Base-by-base conservation (phyloP, 306 rosid genomes). In the Lathyrus sativus region DNA sequence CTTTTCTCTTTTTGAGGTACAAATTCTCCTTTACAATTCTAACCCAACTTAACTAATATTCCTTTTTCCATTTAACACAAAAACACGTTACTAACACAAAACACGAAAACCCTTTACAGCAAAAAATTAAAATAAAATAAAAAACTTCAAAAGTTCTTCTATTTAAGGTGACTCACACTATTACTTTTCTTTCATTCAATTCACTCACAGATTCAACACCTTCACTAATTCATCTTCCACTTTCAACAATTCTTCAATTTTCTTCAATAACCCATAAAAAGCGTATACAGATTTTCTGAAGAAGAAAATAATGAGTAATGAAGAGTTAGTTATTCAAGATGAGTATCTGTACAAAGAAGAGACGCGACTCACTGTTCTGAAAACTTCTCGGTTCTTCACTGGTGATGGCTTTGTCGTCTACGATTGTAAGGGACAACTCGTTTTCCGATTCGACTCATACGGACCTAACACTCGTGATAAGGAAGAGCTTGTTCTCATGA, bases 371-470 rank as follows among this genome's bases (percentile, higher is more conserved):
- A 93, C 98, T 9, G 93, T 93, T 24, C 85, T 85, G 11, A 93
- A 90, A 62, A 93, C 98, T n/a, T 88, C 95, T 58, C 70, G 85
- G 14, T 93, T 93, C 77, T 90, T 86, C 81, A 41, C 77, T 7
- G 93, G 93, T 48, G 98, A 93, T 62, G 98, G 98, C 9, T 93
- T 85, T 82, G 76, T 84, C 0, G 98, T 78, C n/a, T 93, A 88
- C 70, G 91, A 93, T 28, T 77, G 62, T 79, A 81, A 84, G 24
- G 97, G 95, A 31, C 82, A 82, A 2, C 79, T 90, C 37, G 88
- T 90, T 18, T 90, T 93, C 78, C 91, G 98, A n/a, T 95, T 93
- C 49, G 97, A 90, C 70, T 79, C 91, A 0, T 93, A 90, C 75
- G 95, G 96, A 4, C 86, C 89, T 5, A 76, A 76, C n/a, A 18